phyloP scores from a whole-genome alignment of 257 asterid genomes.

The Anisodus acutangulus region DNA sequence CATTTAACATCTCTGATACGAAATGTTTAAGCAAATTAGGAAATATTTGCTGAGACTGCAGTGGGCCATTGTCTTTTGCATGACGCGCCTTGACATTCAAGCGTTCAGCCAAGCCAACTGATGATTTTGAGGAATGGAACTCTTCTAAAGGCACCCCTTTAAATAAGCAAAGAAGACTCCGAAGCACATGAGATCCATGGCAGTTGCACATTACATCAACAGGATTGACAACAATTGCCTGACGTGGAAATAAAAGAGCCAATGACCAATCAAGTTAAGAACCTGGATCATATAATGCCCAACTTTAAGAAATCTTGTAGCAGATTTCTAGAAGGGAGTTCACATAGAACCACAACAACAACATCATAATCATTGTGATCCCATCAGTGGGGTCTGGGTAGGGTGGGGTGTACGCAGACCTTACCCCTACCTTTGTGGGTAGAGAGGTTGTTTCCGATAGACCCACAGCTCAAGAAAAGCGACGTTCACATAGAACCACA shows the following conservation, averaged over 20 bases:
- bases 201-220: conserved; percentile 83
- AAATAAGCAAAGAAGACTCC: conserved; percentile 88
- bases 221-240: conserved; percentile 73
- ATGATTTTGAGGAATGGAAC: conserved; percentile 70
- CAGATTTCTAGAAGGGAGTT: neutral
- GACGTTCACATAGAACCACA: neutral
- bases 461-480: no score
- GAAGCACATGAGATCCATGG: conserved; percentile 92
- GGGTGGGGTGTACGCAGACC: no score
- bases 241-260: conserved; percentile 29
- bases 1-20: conserved; percentile 63
- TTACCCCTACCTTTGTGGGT: no score
- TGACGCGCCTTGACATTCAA: conserved; percentile 60
- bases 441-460: no score
- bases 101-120: conserved; percentile 74
- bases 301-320: neutral
- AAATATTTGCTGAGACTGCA: conserved; percentile 56
- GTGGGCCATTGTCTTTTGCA: conserved; percentile 39
- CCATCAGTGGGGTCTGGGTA: no score
- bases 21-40: conserved; percentile 70
- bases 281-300: neutral
- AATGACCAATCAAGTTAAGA: conserved; percentile 9
- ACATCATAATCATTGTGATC: no score
- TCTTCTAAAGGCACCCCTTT: conserved; percentile 84
- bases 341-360: neutral